A percentile compares a stretch with the other conserved stretches of the same genome.
Evolutionary conservation across 208 protist genomes (phyloP).

Genomic region (Vickermania ingenoplastis): DNA sequence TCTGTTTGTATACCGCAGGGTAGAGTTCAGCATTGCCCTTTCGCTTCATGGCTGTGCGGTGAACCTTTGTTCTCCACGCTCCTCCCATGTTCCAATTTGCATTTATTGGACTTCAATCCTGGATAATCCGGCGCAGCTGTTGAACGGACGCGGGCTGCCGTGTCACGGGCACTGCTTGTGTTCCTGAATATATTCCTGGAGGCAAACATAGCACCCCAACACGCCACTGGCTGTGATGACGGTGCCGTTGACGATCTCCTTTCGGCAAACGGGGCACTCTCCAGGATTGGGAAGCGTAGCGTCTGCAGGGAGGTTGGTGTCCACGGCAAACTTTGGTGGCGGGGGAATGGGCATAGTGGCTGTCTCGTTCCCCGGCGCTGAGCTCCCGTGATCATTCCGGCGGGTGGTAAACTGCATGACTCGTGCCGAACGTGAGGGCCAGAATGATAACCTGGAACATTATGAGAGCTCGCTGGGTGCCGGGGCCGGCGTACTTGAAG

Average conservation of each 20-base stretch:
- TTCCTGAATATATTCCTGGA: conserved; percentile 35
- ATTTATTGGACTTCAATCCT: too few species aligned
- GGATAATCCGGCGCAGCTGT: conserved; percentile 37
- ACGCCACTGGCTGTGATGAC: conserved; percentile 57
- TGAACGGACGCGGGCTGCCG: conserved; percentile 25
- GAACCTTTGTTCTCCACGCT: too few species aligned
- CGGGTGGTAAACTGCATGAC: too few species aligned
- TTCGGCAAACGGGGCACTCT: conserved; percentile 53
- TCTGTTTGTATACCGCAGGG: too few species aligned
- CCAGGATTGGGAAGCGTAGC: conserved; percentile 24
- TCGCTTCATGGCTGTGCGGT: too few species aligned
- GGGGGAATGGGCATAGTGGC: conserved; percentile 49
- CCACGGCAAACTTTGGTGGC: conserved; percentile 49
- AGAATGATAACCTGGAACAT: conserved; percentile 54
- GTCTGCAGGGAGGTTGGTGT: conserved; percentile 12
- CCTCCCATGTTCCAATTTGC: too few species aligned
- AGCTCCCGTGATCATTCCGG: too few species aligned
- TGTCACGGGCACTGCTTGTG: conserved; percentile 57
- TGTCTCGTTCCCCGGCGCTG: conserved; percentile 3
- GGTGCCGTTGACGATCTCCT: conserved; percentile 47
- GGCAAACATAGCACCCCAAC: conserved; percentile 77
- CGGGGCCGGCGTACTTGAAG: too few species aligned
- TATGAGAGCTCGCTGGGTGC: conserved; percentile 37
- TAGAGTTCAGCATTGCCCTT: too few species aligned
- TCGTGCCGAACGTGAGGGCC: conserved; percentile 52